A percentile compares a stretch with the other conserved stretches of the same genome.
These are phyloP conservation scores for Saccharomyces mikatae DNA, from an alignment of 805 yeast genomes.

Conservation along the genomic window DNA sequence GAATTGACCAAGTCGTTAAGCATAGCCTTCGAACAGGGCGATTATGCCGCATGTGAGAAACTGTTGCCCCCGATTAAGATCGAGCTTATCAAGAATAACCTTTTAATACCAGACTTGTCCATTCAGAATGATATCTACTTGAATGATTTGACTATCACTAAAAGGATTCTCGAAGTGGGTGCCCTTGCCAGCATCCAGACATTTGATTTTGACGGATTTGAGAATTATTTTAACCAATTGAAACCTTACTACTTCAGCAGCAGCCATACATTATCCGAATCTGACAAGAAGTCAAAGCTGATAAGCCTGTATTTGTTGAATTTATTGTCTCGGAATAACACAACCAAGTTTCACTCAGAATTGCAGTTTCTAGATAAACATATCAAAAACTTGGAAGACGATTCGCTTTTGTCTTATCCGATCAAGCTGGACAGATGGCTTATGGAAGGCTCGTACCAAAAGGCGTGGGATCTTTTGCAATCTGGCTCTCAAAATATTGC, in stretches of 20 bases:
- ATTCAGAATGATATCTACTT: constrained; percentile 32
- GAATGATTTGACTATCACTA: constrained; percentile 67
- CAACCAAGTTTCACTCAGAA: constrained; percentile 85
- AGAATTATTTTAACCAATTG: constrained; percentile 64
- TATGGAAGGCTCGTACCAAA: constrained; percentile 94
- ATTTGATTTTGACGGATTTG: constrained; percentile 55
- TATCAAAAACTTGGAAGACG: constrained; percentile 45
- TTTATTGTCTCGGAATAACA: constrained; percentile 71
- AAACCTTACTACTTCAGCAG: constrained; percentile 60
- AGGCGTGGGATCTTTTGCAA: constrained; percentile 68
- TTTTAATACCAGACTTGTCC: constrained; percentile 60
- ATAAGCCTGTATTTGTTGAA: constrained; percentile 69
- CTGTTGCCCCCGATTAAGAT: constrained; percentile 67
- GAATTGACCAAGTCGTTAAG: constrained; percentile 64
- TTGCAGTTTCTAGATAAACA: constrained; percentile 59
- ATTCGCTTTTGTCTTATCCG: constrained; percentile 71
- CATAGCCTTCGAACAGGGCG: constrained; percentile 49
- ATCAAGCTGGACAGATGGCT: constrained; percentile 85
- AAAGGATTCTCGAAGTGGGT: constrained; percentile 81
- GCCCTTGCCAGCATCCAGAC: constrained; percentile 69
- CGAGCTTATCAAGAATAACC: constrained; percentile 66
- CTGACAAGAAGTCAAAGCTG: constrained; percentile 63
- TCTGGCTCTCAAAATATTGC: constrained; percentile 36
- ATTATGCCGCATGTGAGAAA: constrained; percentile 53
- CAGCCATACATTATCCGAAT: constrained; percentile 31